Base-by-base conservation (phyloP, 805 yeast species). In the Saccharomycopsis fermentans region DNA sequence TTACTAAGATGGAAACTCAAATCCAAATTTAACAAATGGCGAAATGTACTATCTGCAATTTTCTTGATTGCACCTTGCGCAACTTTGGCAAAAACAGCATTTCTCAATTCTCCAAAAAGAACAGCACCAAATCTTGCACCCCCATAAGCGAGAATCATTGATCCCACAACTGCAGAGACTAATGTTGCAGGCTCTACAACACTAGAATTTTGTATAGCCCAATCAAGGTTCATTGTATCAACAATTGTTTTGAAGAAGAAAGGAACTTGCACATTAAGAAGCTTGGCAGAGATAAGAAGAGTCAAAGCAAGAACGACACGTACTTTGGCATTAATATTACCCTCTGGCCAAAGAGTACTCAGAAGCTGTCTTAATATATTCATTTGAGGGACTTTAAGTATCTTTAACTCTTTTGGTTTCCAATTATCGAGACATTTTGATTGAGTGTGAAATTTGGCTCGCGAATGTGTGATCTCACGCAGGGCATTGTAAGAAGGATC, bases 71-170 rank as follows among this genome's bases (percentile, higher is more conserved):
- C 97, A 65, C 84, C 82, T 70, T 94, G 99, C 12, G 97, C 96
- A 34, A 94, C 99, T 27, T 86, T 81, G 0, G 98, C 97, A 74
- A 94, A 94, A 4, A 94, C 83, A 0, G 99, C 99, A 69, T 94
- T 94, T 65, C 98, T 77, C 62, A 94, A 75, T 70, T 94, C 99
- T 35, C 98, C 98, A 71, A 94, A 89, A 16, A 94, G 71, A 1
- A 92, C 96, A 3, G 98, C 86, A 34, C 98, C 97, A 67, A 94
- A 90, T 60, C 99, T 76, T 0, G 98, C 95, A 17, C 87, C 83
- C 58, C 99, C 99, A 68, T 94, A 94, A 0, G 96, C 95, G 21
- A 94, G 63, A 37, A 94, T 83, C 0, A 79, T 74, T 2, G 85
- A 79, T 4, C 88, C 86, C 40, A 87, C 84, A 2, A 83, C 74